A percentile compares a stretch with the other conserved stretches of the same genome.
These are phyloP conservation scores for Fusarium sarcochroum DNA, from an alignment of 2,329 filamentous ascomycete genomes.

Conservation along the genomic window DNA sequence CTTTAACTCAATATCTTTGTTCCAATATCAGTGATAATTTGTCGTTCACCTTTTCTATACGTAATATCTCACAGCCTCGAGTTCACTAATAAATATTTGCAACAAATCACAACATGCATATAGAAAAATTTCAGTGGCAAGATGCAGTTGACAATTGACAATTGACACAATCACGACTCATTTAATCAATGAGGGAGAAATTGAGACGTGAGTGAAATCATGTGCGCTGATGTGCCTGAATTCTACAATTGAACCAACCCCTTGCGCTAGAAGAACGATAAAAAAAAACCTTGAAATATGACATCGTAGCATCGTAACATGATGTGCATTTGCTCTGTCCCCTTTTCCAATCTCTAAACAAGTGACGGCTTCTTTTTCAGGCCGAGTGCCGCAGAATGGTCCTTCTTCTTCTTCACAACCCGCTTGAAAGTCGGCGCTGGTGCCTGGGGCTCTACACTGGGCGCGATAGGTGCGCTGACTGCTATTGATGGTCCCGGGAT, in stretches of 20 bases:
- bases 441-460: conserved; percentile 42
- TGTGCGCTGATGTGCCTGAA: no score
- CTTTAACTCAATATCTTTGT: not conserved
- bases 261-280: not conserved
- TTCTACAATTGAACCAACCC: accelerated
- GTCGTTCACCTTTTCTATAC: no score
- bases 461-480: conserved; percentile 35
- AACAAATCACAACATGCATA: no score
- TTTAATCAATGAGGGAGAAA: no score
- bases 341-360: conserved; percentile 56
- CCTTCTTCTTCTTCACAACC: conserved; percentile 88
- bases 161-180: no score
- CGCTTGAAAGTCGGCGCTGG: conserved; percentile 74
- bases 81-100: no score
- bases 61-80: no score
- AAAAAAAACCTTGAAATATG: not conserved
- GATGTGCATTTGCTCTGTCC: not conserved
- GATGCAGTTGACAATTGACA: no score
- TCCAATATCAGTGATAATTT: not conserved
- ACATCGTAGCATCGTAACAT: not conserved
- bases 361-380: conserved; percentile 83
- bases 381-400: conserved; percentile 79
- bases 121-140: no score
- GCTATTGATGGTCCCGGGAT: conserved; percentile 39
- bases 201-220: no score